Conservation (phyloP, 2,329 filamentous ascomycete species). For the Nemania abortiva region DNA sequence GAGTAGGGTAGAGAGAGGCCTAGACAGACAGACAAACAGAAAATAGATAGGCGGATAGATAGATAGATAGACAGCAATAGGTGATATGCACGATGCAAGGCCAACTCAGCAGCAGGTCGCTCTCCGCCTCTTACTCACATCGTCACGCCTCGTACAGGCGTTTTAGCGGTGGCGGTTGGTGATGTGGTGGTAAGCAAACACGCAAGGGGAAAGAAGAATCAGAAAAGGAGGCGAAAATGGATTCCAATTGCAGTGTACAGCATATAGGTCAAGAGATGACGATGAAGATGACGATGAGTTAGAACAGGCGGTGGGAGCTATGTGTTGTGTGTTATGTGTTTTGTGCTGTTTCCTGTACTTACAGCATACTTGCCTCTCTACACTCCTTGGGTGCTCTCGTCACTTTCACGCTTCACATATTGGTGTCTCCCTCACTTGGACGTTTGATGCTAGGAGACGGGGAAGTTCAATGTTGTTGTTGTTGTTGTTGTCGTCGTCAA, state of each 20-base stretch:
- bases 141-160: slow-evolving; percentile 27
- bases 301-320: slow-evolving; percentile 30
- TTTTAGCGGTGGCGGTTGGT: slow-evolving; percentile 33
- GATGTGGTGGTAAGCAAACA: slow-evolving; percentile 18
- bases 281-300: slow-evolving; percentile 16
- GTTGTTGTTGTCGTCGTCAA: slow-evolving; percentile 6
- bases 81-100: slow-evolving; percentile 48
- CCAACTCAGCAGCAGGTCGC: slow-evolving; percentile 42
- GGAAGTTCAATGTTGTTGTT: not conserved
- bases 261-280: slow-evolving; percentile 4
- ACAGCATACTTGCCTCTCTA: not conserved
- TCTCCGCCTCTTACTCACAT: slow-evolving; percentile 35
- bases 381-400: not conserved
- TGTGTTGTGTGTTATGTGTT: slow-evolving; percentile 3
- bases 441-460: not conserved
- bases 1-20: not conserved
- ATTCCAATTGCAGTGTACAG: not conserved
- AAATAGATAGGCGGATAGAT: not conserved
- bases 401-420: not conserved
- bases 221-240: not conserved
- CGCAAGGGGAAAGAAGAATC: not conserved
- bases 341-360: not conserved
- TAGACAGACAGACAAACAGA: not conserved
- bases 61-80: slow-evolving; percentile 26
- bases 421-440: not conserved